These are phyloP conservation scores for Heteromeles arbutifolia DNA, from an alignment of 306 rosid genomes.

Conservation along the genomic window DNA sequence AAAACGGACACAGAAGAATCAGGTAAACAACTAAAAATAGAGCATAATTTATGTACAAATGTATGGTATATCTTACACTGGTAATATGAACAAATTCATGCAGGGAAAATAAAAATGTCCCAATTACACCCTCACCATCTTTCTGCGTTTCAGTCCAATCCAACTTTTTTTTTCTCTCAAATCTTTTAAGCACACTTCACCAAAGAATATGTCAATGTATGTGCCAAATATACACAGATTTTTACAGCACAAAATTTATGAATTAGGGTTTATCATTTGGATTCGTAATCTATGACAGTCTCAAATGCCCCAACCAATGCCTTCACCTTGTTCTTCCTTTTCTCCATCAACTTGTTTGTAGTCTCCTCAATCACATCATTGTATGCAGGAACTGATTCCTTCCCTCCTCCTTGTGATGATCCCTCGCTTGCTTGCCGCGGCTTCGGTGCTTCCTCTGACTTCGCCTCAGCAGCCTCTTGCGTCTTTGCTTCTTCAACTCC, in stretches of 20 bases:
- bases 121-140: neutral
- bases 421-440: neutral
- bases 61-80: neutral
- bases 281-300: constrained; percentile 75
- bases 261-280: constrained; percentile 24
- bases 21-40: neutral
- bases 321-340: constrained; percentile 64
- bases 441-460: neutral
- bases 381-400: constrained; percentile 51
- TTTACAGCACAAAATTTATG: neutral
- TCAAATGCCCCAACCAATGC: constrained; percentile 96
- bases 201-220: neutral
- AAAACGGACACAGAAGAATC: neutral
- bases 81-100: neutral
- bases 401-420: neutral
- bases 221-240: neutral
- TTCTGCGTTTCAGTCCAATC: neutral
- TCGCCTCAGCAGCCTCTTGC: neutral
- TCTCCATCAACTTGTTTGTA: constrained; percentile 46
- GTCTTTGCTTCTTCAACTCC: constrained; percentile 18
- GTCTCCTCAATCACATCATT: constrained; percentile 70
- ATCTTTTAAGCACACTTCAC: neutral
- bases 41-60: neutral
- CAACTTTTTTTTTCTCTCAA: neutral
- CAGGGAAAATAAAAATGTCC: neutral